Evolutionary conservation across 2,329 filamentous ascomycete genomes (phyloP).

Genomic region (Thyridium curvatum): DNA sequence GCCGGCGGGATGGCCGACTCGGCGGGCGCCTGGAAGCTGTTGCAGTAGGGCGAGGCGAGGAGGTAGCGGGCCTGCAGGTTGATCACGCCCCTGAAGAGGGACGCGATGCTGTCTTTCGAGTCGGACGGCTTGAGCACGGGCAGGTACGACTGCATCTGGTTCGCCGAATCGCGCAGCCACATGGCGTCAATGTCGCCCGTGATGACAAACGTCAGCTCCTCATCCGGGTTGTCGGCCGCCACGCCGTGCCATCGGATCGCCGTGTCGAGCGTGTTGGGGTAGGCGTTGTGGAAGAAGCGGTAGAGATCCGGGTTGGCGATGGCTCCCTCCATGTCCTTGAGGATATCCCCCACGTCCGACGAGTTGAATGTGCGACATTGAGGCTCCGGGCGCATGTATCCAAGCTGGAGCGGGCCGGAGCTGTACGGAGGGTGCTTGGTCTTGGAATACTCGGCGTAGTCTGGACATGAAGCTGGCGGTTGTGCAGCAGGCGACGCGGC

Average conservation of each 20-base stretch:
- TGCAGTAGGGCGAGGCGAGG: conserved; percentile 72
- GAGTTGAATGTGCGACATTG: conserved; percentile 79
- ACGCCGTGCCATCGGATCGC: conserved; percentile 63
- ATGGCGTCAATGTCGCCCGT: conserved; percentile 46
- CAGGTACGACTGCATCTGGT: conserved; percentile 71
- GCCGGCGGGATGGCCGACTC: conserved; percentile 61
- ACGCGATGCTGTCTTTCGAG: conserved; percentile 53
- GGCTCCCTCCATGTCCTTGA: conserved; percentile 59
- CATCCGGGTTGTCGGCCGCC: conserved; percentile 46
- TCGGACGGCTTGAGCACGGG: conserved; percentile 47
- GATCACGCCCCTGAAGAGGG: conserved; percentile 66
- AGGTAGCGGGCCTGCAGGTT: conserved; percentile 72
- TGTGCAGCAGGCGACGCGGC: too few relatives aligned
- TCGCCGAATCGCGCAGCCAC: conserved; percentile 35
- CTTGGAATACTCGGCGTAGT: conserved; percentile 56
- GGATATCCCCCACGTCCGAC: conserved; percentile 67
- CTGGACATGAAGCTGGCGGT: conserved; percentile 41
- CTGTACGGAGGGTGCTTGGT: conserved; percentile 65
- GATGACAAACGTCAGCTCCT: conserved; percentile 58
- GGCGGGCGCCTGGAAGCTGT: conserved; percentile 84
- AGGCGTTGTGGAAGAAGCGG: conserved; percentile 65
- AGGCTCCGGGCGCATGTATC: conserved; percentile 70
- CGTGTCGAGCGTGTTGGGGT: conserved; percentile 70
- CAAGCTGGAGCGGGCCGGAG: conserved; percentile 66
- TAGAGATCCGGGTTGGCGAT: conserved; percentile 73